Percentiles rank a stretch among this genome's conserved stretches.
These are phyloP conservation scores for Mucor circinelloides DNA, from an alignment of 371 early-diverging fungal species.

Conservation along the genomic window DNA sequence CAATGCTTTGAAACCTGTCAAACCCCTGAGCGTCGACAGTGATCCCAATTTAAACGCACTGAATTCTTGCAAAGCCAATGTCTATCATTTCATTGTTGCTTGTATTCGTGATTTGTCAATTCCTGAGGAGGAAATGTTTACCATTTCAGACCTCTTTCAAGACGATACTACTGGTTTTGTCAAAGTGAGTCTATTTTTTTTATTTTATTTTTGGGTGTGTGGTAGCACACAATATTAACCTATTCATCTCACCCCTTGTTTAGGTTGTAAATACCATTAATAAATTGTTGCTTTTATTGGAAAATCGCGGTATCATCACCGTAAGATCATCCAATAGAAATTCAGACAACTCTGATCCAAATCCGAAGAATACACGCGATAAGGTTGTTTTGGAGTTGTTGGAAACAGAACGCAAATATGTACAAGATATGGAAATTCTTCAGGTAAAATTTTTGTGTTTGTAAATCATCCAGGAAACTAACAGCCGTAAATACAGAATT, in stretches of 20 bases:
- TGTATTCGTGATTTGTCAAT: slow-evolving; percentile 71
- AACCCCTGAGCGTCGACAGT: slow-evolving; percentile 57
- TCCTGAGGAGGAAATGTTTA: slow-evolving; percentile 80
- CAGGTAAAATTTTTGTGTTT: slow-evolving; percentile 6
- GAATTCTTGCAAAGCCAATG: slow-evolving; percentile 83
- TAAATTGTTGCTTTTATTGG: slow-evolving; percentile 67
- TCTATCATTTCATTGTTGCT: slow-evolving; percentile 79
- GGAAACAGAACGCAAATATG: slow-evolving; percentile 93
- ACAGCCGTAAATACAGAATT: slow-evolving; percentile 30
- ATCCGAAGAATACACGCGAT: slow-evolving; percentile 81
- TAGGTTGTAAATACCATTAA: slow-evolving; percentile 70
- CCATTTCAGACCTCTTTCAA: slow-evolving; percentile 86
- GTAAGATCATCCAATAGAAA: slow-evolving; percentile 48
- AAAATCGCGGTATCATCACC: slow-evolving; percentile 66
- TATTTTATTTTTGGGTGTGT: not conserved
- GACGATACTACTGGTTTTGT: slow-evolving; percentile 96
- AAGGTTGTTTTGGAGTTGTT: slow-evolving; percentile 88
- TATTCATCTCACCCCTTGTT: not conserved
- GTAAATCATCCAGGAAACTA: not conserved
- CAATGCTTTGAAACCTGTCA: slow-evolving; percentile 73
- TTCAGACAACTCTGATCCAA: slow-evolving; percentile 56
- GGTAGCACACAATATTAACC: not conserved
- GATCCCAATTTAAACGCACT: slow-evolving; percentile 65
- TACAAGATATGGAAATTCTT: slow-evolving; percentile 80
- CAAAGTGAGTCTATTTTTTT: slow-evolving; percentile 66